Evolutionary conservation across 1,284 basidiomycete genomes (phyloP), one percentile per base, ranked within the genome.

Genomic region (Dichomitus squalens): DNA sequence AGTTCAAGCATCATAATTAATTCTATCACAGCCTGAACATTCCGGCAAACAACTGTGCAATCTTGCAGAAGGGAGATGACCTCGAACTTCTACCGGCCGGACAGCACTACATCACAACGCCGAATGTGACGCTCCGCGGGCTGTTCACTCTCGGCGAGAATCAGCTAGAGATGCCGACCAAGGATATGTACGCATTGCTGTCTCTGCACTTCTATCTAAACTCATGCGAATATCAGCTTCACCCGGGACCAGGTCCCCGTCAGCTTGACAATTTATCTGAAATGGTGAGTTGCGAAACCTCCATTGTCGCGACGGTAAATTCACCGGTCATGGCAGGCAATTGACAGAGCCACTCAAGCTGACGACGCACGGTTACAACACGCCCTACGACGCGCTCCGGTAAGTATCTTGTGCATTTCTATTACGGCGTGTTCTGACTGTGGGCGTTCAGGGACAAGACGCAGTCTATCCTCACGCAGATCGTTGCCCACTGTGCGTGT

Each of bases 191-290:
- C 65, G 84, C 73, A 11, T 35, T 5, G 18, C 55, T 21, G 52
- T 18, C 34, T 41, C 39, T 58, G 33, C 54, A 39, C 58, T 41
- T 18, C 54, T 27, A 36, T 33, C 27, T 47, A 7, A 9, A 20
- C 20, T 9, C 33, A 11, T 48, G 33, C 34, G 8, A 14, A 14
- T 2, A 36, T 57, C 58, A 91, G 89, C 62, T 91, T 88, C 70
- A 92, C 90, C 18, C 81, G 88, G 36, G 90, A 92, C 67, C 90
- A 92, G 75, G 90, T 92, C 7, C 90, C 90, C 34, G 90, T 92
- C 61, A 84, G 85, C 74, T 75, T 92, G 71, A 90, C 86, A 8
- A 87, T 92, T 59, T 92, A 92, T 68, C 77, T 92, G 56, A 91
- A 91, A 70, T 92, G 90, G 87, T 72, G 49, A 60, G 69, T 56